Base-by-base conservation (phyloP, 2,329 filamentous ascomycete species). In the Helicocarpus griseus region DNA sequence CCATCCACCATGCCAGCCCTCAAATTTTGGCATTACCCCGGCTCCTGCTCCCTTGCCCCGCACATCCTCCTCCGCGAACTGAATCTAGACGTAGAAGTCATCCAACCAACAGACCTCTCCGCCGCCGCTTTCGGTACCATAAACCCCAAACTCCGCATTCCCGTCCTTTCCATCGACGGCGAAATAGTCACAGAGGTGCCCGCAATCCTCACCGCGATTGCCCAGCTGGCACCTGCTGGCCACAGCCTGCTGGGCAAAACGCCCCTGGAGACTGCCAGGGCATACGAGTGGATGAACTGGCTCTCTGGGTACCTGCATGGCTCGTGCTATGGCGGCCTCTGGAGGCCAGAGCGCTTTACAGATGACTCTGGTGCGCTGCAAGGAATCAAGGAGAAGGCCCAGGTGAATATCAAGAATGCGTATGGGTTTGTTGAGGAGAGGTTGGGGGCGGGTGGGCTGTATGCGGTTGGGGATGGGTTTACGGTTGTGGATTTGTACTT, bases 261-360 rank as follows among this genome's bases (percentile, higher is more conserved):
- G 1, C 53, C 53, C 0, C 26, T 67, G 2, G 65, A 70, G 11
- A 62, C 48, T 1, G 54, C 64, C 13, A 61, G 63, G 6, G 56
- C 61, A 2, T 64, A 64, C 26, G 68, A 70, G 51, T 70, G 68
- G 68, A 44, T 69, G 44, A 63, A 60, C 45, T 71, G 60, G 55
- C 29, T 70, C 1, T 63, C 64, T 3, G 64, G 64, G 0, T 63
- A 60, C 0, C 19, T 70, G 5, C 66, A 70, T 53, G 60, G 56
- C 0, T 54, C 56, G 7, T 63, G 45, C 1, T 68, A 61, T 49
- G 62, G 60, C 1, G 56, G 53, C 7, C 29, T 65, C 1, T 57
- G 63, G 31, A 47, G 64, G 31, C 59, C 62, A 3, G 47, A 57
- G 2, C 56, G 65, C 19, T 65, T 61, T 13, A 56, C 56, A 2